Evolutionary conservation across 1,139 yeast species (phyloP).

Genomic region (Casaregolazyma lundiana): DNA sequence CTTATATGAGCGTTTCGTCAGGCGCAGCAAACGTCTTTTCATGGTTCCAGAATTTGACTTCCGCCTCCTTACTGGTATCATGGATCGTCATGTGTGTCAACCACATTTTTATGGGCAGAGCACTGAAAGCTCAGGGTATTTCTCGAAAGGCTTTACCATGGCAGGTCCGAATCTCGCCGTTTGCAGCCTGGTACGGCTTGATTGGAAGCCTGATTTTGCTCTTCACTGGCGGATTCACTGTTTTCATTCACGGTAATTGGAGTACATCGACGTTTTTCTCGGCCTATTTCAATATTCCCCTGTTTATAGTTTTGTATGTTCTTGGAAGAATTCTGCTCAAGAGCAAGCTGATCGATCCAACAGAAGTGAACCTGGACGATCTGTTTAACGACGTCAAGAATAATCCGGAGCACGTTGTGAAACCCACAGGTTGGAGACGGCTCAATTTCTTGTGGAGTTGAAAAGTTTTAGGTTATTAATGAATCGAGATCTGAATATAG

Average conservation of each 20-base stretch:
- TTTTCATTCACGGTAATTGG: constrained; percentile 61
- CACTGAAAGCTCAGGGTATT: constrained; percentile 62
- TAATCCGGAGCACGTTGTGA: constrained; percentile 10
- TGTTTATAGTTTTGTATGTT: constrained; percentile 51
- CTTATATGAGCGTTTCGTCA: constrained; percentile 57
- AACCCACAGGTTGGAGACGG: constrained; percentile 1
- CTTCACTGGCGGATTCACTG: constrained; percentile 62
- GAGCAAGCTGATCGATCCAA: constrained; percentile 52
- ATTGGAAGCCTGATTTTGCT: constrained; percentile 52
- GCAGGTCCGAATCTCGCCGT: constrained; percentile 40
- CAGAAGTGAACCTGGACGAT: constrained; percentile 67
- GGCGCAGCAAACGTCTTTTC: constrained; percentile 55
- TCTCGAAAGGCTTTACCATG: constrained; percentile 47
- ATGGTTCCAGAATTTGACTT: constrained; percentile 71
- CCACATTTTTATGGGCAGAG: constrained; percentile 48
- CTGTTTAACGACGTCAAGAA: constrained; percentile 11
- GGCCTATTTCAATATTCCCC: constrained; percentile 59
- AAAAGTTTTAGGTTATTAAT: no score
- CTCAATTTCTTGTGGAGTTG: constrained; percentile 8
- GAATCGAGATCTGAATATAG: no score
- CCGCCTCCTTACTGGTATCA: constrained; percentile 42
- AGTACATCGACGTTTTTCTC: constrained; percentile 59
- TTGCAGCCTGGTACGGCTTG: constrained; percentile 63
- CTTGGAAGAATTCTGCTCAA: constrained; percentile 56
- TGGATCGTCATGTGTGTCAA: constrained; percentile 41